A percentile compares a stretch with the other conserved stretches of the same genome.
phyloP scores from a whole-genome alignment of 495 filamentous ascomycete genomes.

The Rusavskia elegans region DNA sequence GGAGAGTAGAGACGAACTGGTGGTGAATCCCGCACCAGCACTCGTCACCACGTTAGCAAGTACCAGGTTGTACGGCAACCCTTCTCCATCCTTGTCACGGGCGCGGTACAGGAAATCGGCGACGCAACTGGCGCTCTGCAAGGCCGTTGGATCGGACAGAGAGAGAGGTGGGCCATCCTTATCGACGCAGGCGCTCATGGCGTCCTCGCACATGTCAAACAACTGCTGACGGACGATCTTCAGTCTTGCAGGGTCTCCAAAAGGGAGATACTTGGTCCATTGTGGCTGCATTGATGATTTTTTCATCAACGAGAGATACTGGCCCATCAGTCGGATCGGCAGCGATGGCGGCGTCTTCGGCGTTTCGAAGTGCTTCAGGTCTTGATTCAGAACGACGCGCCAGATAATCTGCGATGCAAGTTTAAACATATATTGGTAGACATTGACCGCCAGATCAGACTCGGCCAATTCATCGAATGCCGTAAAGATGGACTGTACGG shows the following conservation, averaged over 20 bases:
- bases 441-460: constrained; percentile 34
- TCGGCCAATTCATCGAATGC: constrained; percentile 38
- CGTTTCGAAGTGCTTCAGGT: constrained; percentile 34
- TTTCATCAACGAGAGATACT: constrained; percentile 33
- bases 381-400: constrained; percentile 32
- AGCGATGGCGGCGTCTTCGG: constrained; percentile 26
- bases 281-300: constrained; percentile 29
- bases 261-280: constrained; percentile 36
- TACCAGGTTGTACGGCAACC: constrained; percentile 25
- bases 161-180: constrained; percentile 20
- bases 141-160: constrained; percentile 31
- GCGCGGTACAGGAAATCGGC: constrained; percentile 32
- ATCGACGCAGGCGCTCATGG: constrained; percentile 20
- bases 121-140: constrained; percentile 27
- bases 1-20: constrained; percentile 32
- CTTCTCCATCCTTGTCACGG: constrained; percentile 34
- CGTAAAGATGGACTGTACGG: constrained; percentile 24
- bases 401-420: constrained; percentile 36
- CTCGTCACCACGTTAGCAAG: constrained; percentile 19
- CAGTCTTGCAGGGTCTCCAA: constrained; percentile 30
- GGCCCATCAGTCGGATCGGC: constrained; percentile 25
- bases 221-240: constrained; percentile 14
- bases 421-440: constrained; percentile 45
- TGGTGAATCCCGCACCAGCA: constrained; percentile 38
- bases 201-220: constrained; percentile 21